Evolutionary conservation across 2,329 filamentous ascomycete genomes (phyloP), one percentile per base, ranked within the genome.

Genomic region (Neonectria punicea): DNA sequence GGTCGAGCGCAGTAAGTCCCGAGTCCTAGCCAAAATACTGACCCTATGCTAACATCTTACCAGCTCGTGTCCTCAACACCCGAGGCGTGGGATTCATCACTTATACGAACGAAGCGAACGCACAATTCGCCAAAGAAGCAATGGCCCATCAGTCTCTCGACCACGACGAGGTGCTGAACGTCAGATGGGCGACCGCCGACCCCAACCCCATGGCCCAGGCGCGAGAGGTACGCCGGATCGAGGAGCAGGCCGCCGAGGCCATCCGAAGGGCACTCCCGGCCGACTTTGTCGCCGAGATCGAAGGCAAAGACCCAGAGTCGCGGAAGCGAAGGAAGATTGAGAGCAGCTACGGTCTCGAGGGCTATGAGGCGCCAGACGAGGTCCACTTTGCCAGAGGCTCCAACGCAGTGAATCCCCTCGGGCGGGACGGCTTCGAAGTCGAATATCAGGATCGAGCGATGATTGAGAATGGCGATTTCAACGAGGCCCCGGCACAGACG

Each of bases 101-200:
- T 10, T 98, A 98, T 77, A 87, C 88, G 25, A 97, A 97, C 77
- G 93, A 97, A 76, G 90, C 92, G 46, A 97, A 96, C 73, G 91
- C 92, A 2, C 91, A 97, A 77, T 97, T 97, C 73, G 94, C 94
- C 4, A 95, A 95, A 77, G 94, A 97, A 79, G 93, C 96, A 1
- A 98, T 99, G 95, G 93, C 93, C 5, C 93, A 98, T 76, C 96
- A 99, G 81, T 89, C 90, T 1, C 84, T 99, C 30, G 96, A 99
- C 74, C 92, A 98, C 78, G 91, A 89, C 67, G 96, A 99, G 80
- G 90, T 98, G 22, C 83, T 99, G 28, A 99, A 99, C 79, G 94
- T 99, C 53, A 87, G 97, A 68, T 99, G 96, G 96, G 96, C 96
- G 46, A 99, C 96, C 0, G 92, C 93, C 7, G 96, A 99, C 76